Evolutionary conservation across 805 yeast species (phyloP).

Genomic region (Metschnikowia orientalis): DNA sequence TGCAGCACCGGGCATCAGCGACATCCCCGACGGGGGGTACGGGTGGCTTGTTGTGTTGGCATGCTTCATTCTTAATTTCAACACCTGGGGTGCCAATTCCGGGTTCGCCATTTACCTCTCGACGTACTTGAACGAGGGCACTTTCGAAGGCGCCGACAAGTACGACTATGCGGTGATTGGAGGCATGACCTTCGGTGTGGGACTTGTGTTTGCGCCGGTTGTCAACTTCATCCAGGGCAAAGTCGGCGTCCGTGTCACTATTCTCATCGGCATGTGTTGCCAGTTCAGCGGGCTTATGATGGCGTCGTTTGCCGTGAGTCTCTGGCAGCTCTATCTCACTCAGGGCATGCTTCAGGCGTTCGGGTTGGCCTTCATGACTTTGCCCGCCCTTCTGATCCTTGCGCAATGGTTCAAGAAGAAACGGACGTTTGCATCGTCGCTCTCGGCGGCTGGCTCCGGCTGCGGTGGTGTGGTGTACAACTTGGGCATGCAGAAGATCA

Average conservation of each 20-base stretch:
- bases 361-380: slow-evolving; percentile 51
- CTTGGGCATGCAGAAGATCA: slow-evolving; percentile 37
- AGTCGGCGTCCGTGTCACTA: slow-evolving; percentile 43
- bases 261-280: slow-evolving; percentile 45
- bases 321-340: slow-evolving; percentile 65
- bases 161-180: slow-evolving; percentile 65
- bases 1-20: slow-evolving; percentile 5
- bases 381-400: slow-evolving; percentile 55
- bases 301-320: slow-evolving; percentile 53
- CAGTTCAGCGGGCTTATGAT: slow-evolving; percentile 54
- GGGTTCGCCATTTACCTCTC: slow-evolving; percentile 64
- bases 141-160: slow-evolving; percentile 51
- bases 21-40: slow-evolving; percentile 53
- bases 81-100: slow-evolving; percentile 72
- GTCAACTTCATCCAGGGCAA: slow-evolving; percentile 46
- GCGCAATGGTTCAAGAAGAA: slow-evolving; percentile 70
- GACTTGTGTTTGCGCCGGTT: slow-evolving; percentile 58
- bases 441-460: slow-evolving; percentile 46
- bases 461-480: slow-evolving; percentile 51
- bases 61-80: slow-evolving; percentile 47
- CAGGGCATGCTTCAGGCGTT: slow-evolving; percentile 65
- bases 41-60: slow-evolving; percentile 63
- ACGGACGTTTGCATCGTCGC: slow-evolving; percentile 52
- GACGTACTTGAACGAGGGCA: slow-evolving; percentile 44
- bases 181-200: slow-evolving; percentile 58